These are phyloP conservation scores for Suillus spraguei DNA, from an alignment of 768 basidiomycete species.

Conservation along the genomic window DNA sequence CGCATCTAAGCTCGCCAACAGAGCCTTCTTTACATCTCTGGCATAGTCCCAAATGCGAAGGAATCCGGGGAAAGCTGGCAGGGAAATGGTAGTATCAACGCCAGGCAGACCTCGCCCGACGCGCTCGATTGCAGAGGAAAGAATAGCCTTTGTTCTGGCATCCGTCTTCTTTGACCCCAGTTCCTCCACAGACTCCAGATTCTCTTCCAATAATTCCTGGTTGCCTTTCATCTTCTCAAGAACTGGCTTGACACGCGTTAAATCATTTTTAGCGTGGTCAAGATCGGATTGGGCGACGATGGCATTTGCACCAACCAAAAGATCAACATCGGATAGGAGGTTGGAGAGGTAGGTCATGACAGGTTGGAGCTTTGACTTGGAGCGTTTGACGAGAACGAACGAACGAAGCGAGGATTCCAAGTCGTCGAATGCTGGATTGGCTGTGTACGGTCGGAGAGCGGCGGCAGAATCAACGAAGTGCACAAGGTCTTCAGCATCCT, in stretches of 20 bases:
- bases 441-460: constrained; percentile 65
- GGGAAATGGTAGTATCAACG: constrained; percentile 45
- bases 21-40: constrained; percentile 69
- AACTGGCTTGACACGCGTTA: constrained; percentile 72
- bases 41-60: constrained; percentile 86
- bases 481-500: constrained; percentile 90
- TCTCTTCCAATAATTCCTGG: constrained; percentile 75
- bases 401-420: constrained; percentile 90
- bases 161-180: constrained; percentile 56
- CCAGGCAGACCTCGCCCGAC: constrained; percentile 78
- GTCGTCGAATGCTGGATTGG: constrained; percentile 76
- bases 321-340: constrained; percentile 86
- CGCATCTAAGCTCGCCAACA: constrained; percentile 82
- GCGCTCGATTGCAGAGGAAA: constrained; percentile 71
- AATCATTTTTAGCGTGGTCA: constrained; percentile 67
- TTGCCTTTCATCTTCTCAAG: constrained; percentile 85
- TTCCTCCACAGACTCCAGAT: constrained; percentile 82
- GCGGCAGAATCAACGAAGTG: constrained; percentile 96
- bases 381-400: constrained; percentile 93
- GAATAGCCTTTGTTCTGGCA: constrained; percentile 54
- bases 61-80: constrained; percentile 86
- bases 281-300: constrained; percentile 84
- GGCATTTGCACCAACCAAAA: constrained; percentile 84
- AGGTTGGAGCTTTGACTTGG: constrained; percentile 95
- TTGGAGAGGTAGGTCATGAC: constrained; percentile 90